Base-by-base conservation (phyloP, 2,329 filamentous ascomycete genomes). In the Ambrosiella beaveri region DNA sequence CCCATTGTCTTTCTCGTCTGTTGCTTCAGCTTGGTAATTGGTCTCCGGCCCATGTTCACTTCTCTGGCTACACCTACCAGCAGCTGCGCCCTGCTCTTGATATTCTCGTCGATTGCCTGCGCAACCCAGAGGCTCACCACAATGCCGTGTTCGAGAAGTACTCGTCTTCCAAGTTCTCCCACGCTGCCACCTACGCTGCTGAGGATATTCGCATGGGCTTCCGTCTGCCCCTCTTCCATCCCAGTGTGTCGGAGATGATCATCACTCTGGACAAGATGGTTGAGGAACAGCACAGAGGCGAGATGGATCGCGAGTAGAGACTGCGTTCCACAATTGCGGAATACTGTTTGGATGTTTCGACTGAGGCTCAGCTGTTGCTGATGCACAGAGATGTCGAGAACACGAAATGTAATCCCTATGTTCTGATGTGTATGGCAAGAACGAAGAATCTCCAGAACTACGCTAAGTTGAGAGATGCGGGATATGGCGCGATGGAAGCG, bases 21-120 rank as follows among this genome's bases (percentile, higher is more conserved):
- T 87, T 98, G 76, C 74, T 98, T 60, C 82, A 82, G 68, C 96
- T 95, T 75, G 93, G 93, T 62, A 81, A 85, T 63, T 98, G 93
- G 93, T 84, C 85, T 61, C 80, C 81, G 62, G 80, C 84, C 15
- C 93, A 98, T 67, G 84, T 93, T 40, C 84, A 94, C 71, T 97
- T 95, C 72, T 95, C 91, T 40, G 88, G 88, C 57, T 97, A 98
- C 73, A 95, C 90, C 1, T 89, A 86, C 72, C 72, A 75, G 51
- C 93, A 98, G 70, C 75, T 98, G 58, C 82, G 83, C 65, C 83
- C 85, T 1, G 73, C 96, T 41, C 77, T 96, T 52, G 75, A 76
- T 12, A 82, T 87, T 68, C 82, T 98, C 63, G 73, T 94, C 54
- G 88, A 95, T 64, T 97, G 91, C 73, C 95, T 89, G 71, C 82